Base-by-base conservation (phyloP, 345 rosid species). In the Xanthoceras sorbifolium region DNA sequence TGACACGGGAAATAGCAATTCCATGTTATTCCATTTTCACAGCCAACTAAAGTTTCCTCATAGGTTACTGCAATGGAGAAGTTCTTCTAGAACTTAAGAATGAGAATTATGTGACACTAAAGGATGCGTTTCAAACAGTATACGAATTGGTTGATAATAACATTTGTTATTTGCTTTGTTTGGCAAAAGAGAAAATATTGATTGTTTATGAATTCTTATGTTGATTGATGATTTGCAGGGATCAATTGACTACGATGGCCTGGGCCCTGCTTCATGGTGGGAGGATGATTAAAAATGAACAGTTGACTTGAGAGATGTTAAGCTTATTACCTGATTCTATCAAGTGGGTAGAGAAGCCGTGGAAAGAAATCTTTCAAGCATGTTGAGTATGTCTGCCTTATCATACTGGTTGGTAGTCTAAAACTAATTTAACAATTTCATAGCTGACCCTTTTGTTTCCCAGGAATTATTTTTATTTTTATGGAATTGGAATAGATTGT, bases 191-290 rank as follows among this genome's bases (percentile, higher is more conserved):
- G 44, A 31, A 67, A 29, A 40, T 64, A 4, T 59, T 50, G 26
- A 36, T 32, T 42, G 50, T 65, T 72, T 6, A 22, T 22, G 1
- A 61, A 14, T 10, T 38, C 57, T 31, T 29, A 18, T 25, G 22
- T 1, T 15, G 28, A 31, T 23, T 20, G 3, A 26, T 48, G 8
- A 67, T 61, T 80, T 81, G 71, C 89, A 94, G 98, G 98, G 97
- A 38, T 76, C 87, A 15, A 38, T 91, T 69, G 89, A 94, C 70
- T 77, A 57, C n/a, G 94, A 92, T 71, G 94, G 98, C 74, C 78
- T 94, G 61, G 97, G 97, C 20, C 94, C 91, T 3, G 84, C 87
- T 83, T 87, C 92, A n/a, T 94, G 97, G 98, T 94, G 97, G 96
- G 82, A 88, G 50, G 77, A 81, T 75, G 84, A 54, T 66, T 79